Conservation (phyloP, 768 basidiomycete genomes). For the Tulasnella sp. region DNA sequence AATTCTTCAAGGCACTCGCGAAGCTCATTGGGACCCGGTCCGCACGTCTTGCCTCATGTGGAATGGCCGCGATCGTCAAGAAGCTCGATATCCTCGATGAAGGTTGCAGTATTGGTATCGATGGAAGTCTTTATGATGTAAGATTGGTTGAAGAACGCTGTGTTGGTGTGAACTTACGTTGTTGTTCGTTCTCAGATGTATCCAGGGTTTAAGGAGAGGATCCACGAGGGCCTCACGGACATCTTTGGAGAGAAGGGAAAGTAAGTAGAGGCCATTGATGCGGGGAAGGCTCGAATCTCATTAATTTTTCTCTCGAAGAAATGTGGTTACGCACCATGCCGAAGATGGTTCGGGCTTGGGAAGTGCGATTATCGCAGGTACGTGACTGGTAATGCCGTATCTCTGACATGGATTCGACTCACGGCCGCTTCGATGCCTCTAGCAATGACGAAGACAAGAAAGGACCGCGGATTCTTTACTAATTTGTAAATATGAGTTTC, state of each 20-base stretch:
- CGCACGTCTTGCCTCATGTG: constrained; percentile 87
- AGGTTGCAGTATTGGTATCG: constrained; percentile 84
- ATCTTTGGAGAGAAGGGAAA: constrained; percentile 95
- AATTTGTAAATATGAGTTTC: neutral
- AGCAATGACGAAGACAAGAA: constrained; percentile 89
- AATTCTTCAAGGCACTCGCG: constrained; percentile 94
- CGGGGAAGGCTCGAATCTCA: neutral
- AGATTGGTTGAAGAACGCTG: constrained; percentile 31
- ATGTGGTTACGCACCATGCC: constrained; percentile 75
- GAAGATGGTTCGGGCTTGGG: constrained; percentile 94
- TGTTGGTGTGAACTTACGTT: neutral
- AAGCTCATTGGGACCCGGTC: constrained; percentile 85
- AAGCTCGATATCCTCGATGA: constrained; percentile 93
- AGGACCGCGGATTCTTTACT: constrained; percentile 50
- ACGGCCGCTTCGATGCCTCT: constrained; percentile 1
- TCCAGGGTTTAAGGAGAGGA: constrained; percentile 87
- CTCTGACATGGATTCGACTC: neutral
- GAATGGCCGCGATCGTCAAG: constrained; percentile 92
- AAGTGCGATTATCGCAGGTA: constrained; percentile 89
- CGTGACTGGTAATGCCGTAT: constrained; percentile 33
- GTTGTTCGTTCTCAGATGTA: constrained; percentile 68
- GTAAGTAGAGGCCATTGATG: constrained; percentile 41
- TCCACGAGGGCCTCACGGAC: constrained; percentile 88
- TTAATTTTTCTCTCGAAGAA: constrained; percentile 40
- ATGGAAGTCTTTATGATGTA: constrained; percentile 94